Base-by-base conservation (phyloP, 305 asterid species). In the Solanum aculeatissimum region DNA sequence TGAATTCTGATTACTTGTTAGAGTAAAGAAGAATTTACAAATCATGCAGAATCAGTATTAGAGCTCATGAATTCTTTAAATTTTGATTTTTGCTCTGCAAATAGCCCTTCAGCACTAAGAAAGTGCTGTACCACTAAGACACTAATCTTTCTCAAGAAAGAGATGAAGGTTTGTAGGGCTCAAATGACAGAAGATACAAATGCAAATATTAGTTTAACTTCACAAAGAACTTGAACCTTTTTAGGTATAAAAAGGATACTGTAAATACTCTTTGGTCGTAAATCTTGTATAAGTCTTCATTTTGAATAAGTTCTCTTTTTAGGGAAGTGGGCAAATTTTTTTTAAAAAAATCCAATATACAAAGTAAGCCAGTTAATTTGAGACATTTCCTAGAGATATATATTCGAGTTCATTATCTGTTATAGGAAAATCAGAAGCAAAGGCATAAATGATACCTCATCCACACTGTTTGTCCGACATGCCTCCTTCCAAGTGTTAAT, bases 401-500 rank as follows among this genome's bases (percentile, higher is more conserved):
- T 66, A 45, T 29, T 18, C 40, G 4, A 68, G 15, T 68, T 68
- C 25, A 68, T 16, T 35, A 32, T 68, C 47, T 35, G 47, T 35
- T 32, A 25, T 12, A 66, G 43, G 45, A 65, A 18, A 29, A 27
- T 27, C 0, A 66, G 47, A 66, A 66, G 47, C 45, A 16, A 66
- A 14, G 2, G n/a, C 74, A 66, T 66, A 66, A 58, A 58, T 21
- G 53, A 35, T 90, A 96, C 99, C 99, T 94, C 95, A 77, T 90
- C 89, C 60, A 88, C 88, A 35, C 40, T 84, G 86, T 87, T 86
- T 81, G 69, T 86, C n/a, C 78, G 89, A 88, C 98, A 96, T 54
- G 93, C 91, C 83, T 92, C 99, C 90, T 90, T 93, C 99, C 99
- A 96, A 68, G 97, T 93, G 87, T 93, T 82, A 71, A 93, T 57